Evolutionary conservation across 768 basidiomycete genomes (phyloP).

Genomic region (Termitomyces bulborhizus): DNA sequence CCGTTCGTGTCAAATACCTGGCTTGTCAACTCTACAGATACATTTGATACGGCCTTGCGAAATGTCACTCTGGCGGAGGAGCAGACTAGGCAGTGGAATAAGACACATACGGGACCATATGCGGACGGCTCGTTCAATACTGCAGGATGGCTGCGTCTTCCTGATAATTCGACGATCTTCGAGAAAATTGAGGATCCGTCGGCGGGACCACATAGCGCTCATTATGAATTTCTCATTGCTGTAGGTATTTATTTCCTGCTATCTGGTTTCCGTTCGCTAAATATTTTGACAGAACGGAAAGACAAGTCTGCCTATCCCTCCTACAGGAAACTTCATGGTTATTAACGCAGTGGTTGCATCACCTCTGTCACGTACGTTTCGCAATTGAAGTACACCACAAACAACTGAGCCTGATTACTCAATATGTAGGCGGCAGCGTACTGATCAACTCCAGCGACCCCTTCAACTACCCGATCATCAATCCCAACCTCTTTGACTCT

Average conservation of each 20-base stretch:
- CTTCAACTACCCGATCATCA: conserved; percentile 38
- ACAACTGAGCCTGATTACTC: neutral
- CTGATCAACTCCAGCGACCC: conserved; percentile 32
- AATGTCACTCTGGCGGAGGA: conserved; percentile 14
- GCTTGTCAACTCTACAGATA: conserved; percentile 21
- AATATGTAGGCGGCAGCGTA: conserved; percentile 20
- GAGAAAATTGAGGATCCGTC: conserved; percentile 19
- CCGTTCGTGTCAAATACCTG: conserved; percentile 21
- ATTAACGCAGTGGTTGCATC: conserved; percentile 19
- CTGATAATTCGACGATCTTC: conserved; percentile 16
- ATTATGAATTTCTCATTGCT: conserved; percentile 24
- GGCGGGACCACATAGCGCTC: conserved; percentile 20
- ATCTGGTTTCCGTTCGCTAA: neutral
- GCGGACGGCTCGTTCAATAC: conserved; percentile 14
- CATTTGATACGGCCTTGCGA: conserved; percentile 19
- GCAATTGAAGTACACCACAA: no score
- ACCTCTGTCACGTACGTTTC: conserved; percentile 21
- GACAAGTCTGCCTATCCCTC: conserved; percentile 16
- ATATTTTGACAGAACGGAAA: conserved; percentile 12
- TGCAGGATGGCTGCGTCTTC: conserved; percentile 21
- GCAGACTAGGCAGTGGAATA: conserved; percentile 16
- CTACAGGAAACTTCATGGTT: conserved; percentile 22
- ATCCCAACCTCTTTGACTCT: conserved; percentile 38
- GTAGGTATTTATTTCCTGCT: conserved; percentile 15
- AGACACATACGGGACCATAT: conserved; percentile 15